Evolutionary conservation across 192 early-diverging fungal species (phyloP).

Genomic region (Umbelopsis isabellina): DNA sequence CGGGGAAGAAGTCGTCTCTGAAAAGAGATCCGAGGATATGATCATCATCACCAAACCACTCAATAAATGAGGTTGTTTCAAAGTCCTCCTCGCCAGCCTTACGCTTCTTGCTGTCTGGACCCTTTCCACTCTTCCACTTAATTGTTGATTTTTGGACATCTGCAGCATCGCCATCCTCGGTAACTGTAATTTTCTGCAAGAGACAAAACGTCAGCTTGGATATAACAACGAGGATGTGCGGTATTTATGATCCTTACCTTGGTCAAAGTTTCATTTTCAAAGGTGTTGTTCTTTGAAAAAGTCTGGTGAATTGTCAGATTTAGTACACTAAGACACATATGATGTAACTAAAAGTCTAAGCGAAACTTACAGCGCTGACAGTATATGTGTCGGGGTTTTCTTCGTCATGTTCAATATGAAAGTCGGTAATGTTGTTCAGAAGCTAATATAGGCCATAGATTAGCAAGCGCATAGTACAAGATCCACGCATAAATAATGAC

Average conservation of each 20-base stretch:
- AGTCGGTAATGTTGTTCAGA: constrained; percentile 34
- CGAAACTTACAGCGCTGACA: constrained; percentile 31
- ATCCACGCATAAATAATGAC: neutral
- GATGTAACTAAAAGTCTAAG: neutral
- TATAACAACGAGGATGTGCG: neutral
- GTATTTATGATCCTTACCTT: constrained; percentile 24
- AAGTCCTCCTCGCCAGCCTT: constrained; percentile 27
- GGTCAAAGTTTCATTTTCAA: constrained; percentile 38
- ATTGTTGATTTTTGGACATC: constrained; percentile 29
- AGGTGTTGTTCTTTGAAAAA: constrained; percentile 36
- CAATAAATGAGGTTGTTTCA: constrained; percentile 26
- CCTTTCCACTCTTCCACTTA: constrained; percentile 36
- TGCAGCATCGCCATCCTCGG: constrained; percentile 21
- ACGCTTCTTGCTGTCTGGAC: constrained; percentile 26
- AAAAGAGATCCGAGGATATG: constrained; percentile 20
- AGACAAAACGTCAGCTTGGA: neutral
- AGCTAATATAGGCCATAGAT: neutral
- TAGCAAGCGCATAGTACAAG: neutral
- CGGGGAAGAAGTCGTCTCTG: constrained; percentile 40
- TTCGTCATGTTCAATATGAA: constrained; percentile 39
- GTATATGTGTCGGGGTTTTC: constrained; percentile 32
- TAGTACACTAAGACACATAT: neutral
- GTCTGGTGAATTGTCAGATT: constrained; percentile 11
- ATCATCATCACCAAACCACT: constrained; percentile 38
- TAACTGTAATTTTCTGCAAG: constrained; percentile 30